phyloP scores from a whole-genome alignment of 805 yeast genomes.

The Wickerhamomyces kurtzmanii region DNA sequence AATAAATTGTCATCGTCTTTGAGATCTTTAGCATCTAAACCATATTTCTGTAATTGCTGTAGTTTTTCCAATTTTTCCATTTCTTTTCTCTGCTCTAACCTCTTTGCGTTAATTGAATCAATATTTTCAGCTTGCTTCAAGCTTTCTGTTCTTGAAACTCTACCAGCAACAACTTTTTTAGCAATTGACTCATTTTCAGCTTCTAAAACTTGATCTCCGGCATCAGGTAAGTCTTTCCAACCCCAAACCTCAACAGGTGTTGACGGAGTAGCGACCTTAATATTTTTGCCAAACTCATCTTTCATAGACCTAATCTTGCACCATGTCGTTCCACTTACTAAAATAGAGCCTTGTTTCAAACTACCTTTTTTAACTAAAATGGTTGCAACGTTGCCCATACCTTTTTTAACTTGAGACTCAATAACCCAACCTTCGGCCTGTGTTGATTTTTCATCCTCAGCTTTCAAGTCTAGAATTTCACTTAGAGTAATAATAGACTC shows the following conservation, averaged over 20 bases:
- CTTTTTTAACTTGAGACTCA: slow-evolving; percentile 75
- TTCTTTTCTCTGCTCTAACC: slow-evolving; percentile 44
- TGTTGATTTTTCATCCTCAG: slow-evolving; percentile 28
- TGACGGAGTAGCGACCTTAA: slow-evolving; percentile 71
- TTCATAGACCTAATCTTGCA: slow-evolving; percentile 75
- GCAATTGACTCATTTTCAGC: slow-evolving; percentile 69
- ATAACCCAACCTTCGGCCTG: slow-evolving; percentile 76
- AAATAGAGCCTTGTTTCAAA: slow-evolving; percentile 53
- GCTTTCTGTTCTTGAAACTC: slow-evolving; percentile 51
- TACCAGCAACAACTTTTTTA: slow-evolving; percentile 60
- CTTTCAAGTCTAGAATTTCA: slow-evolving; percentile 71
- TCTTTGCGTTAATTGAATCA: slow-evolving; percentile 58
- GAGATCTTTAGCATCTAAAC: no score
- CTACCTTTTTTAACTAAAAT: slow-evolving; percentile 76
- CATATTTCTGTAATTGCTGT: slow-evolving; percentile 50
- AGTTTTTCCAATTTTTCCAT: slow-evolving; percentile 41
- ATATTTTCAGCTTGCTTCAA: slow-evolving; percentile 54
- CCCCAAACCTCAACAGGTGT: slow-evolving; percentile 88
- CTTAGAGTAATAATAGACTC: slow-evolving; percentile 81
- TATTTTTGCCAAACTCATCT: slow-evolving; percentile 58
- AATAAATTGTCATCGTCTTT: no score
- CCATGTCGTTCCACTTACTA: slow-evolving; percentile 82
- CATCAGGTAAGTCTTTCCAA: slow-evolving; percentile 88
- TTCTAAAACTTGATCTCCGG: slow-evolving; percentile 78
- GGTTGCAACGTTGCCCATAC: slow-evolving; percentile 81